Evolutionary conservation across 345 rosid genomes (phyloP), one percentile per base, ranked within the genome.

Genomic region (Salix udensis): DNA sequence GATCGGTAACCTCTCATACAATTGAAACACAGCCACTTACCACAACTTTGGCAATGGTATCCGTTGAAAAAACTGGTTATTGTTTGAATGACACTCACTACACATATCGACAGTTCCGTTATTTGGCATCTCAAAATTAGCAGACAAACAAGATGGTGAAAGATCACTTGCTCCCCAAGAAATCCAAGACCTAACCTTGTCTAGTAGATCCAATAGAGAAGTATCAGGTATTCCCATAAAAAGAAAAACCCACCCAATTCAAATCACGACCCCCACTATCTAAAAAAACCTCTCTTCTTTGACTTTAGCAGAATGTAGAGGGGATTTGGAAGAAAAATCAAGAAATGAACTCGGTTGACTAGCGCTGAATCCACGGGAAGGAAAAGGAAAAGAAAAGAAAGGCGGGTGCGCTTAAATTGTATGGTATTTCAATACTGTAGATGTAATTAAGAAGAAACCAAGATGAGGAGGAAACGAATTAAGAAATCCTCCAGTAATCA

Each of bases 201-300:
- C 84, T 81, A 90, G 76, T 76, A 92, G 95, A 89, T 96, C 92
- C 88, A 77, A 77, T 80, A 87, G 79, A 74, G 88, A 88, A 81
- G 78, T 86, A 90, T 88, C 93, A 73, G 89, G 89, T 87, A 89
- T 77, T 88, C 95, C 94, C 95, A 89, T 92, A 89, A 83, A 85
- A 80, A 67, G 79, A 70, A 80, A 78, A 76, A 75, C 80, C 71
- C 78, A 55, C 73, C 37, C 70, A 18, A 70, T 50, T 62, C 7
- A 31, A 19, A 65, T 8, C 68, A 65, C 40, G 21, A 30, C 36
- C 40, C 67, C 40, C 68, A 31, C 68, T 30, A 30, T 16, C 4
- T 15, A 65, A 18, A 28, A 14, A 31, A 65, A 7, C 53, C 36
- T 6, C 44, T 37, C 71, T 40, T 68, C 71, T 68, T n/a, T n/a